Evolutionary conservation across 345 rosid species (phyloP).

Genomic region (Rubroshorea leprosula): DNA sequence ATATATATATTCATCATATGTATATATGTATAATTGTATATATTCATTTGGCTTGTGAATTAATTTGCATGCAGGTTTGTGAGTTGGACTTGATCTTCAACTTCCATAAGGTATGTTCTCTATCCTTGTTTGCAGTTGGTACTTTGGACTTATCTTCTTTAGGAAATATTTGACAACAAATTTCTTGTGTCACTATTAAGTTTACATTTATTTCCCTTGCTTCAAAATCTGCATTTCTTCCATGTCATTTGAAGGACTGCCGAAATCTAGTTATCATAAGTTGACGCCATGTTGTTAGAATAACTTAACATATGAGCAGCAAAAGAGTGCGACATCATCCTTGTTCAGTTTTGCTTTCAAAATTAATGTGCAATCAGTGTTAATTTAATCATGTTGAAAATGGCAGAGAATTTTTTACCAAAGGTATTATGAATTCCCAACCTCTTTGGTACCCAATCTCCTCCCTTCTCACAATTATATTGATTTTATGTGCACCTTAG

Average conservation of each 20-base stretch:
- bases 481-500: too few relatives aligned
- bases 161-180: not conserved
- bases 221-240: not conserved
- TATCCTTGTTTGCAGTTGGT: slow-evolving; percentile 2
- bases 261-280: not conserved
- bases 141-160: not conserved
- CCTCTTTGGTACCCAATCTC: too few relatives aligned
- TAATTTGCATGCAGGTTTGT: slow-evolving; percentile 54
- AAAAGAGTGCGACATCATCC: not conserved
- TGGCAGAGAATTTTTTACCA: too few relatives aligned
- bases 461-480: too few relatives aligned
- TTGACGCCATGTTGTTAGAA: not conserved
- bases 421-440: too few relatives aligned
- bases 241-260: not conserved
- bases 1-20: too few relatives aligned
- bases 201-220: not conserved
- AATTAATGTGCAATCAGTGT: not conserved
- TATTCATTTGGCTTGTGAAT: too few relatives aligned
- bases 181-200: not conserved
- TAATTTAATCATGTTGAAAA: not conserved
- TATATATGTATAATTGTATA: too few relatives aligned
- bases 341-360: not conserved
- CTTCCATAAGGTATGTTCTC: slow-evolving; percentile 72
- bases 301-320: not conserved
- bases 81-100: slow-evolving; percentile 94